Base-by-base conservation (phyloP, 1,284 basidiomycete genomes). In the Cutaneotrichosporon sp. region DNA sequence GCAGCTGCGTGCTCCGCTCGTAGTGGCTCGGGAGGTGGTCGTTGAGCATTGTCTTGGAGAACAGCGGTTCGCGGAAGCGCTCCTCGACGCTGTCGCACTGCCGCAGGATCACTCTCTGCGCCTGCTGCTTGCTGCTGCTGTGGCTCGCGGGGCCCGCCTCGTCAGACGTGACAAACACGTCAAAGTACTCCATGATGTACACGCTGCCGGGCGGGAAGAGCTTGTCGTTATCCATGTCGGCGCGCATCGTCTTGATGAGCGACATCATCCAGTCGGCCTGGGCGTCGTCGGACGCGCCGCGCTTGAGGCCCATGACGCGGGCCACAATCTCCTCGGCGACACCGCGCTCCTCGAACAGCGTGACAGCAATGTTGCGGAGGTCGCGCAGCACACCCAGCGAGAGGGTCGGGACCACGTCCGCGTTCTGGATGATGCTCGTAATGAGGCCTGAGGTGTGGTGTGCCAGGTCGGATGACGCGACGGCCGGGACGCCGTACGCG, bases 241-340 rank as follows among this genome's bases (percentile, higher is more conserved):
- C 81, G 33, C 78, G 63, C 70, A 82, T 76, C 7, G 81, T 82
- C 65, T 77, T 79, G 65, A 78, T 74, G 11, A 82, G 62, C 8
- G 69, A 71, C 67, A 79, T 76, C 65, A 82, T 71, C 79, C 80
- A 82, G 62, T 82, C 79, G 54, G 55, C 59, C 22, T 69, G 60
- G 20, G 33, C 50, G 13, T 20, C 43, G 22, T 33, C 55, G 31
- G 71, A 67, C 45, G 72, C 71, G 25, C 58, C 54, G 46, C 65
- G 64, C 55, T 76, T 70, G 7, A 78, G 62, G 7, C 76, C 77
- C 2, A 78, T 60, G 43, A 82, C 80, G 50, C 79, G 70, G 9
- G 77, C 79, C 22, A 84, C 78, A 56, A 84, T 82, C 67, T 83
- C 82, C 58, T 82, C 79, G 16, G 82, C 80, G 3, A 81, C 70